phyloP scores from a whole-genome alignment of 2,329 filamentous ascomycete genomes.

The Podosphaera fusca region DNA sequence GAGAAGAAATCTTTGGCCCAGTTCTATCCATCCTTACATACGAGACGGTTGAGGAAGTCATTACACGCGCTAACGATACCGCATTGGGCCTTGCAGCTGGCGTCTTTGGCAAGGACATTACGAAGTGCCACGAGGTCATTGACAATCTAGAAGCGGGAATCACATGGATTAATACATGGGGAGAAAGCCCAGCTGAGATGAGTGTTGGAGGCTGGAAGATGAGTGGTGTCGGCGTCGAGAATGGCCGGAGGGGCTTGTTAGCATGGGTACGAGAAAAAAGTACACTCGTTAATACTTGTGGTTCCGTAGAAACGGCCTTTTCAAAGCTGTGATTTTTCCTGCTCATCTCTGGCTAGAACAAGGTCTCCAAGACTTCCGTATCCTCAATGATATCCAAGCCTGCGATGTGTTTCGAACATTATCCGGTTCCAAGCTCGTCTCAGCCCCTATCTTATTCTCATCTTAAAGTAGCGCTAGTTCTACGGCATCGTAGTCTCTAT shows the following conservation, averaged over 20 bases:
- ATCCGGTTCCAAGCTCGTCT: no score
- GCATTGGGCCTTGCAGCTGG: slow-evolving; percentile 61
- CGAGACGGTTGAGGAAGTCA: slow-evolving; percentile 41
- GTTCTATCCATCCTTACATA: slow-evolving; percentile 68
- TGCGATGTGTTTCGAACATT: no score
- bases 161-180: slow-evolving; percentile 86
- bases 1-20: slow-evolving; percentile 74
- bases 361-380: no score
- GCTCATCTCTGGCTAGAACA: neutral
- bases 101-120: slow-evolving; percentile 57
- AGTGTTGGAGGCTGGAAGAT: slow-evolving; percentile 80
- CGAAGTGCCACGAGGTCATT: slow-evolving; percentile 48
- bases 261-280: slow-evolving; percentile 76
- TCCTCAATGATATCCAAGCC: no score
- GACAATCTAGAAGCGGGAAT: slow-evolving; percentile 58
- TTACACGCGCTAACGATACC: slow-evolving; percentile 54
- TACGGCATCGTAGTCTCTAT: no score
- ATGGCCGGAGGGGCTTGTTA: slow-evolving; percentile 55
- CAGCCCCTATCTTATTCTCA: no score
- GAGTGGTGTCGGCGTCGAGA: slow-evolving; percentile 73
- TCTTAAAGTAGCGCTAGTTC: no score
- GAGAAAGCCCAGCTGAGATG: slow-evolving; percentile 83
- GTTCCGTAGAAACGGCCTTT: slow-evolving; percentile 48
- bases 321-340: slow-evolving; percentile 24
- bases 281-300: slow-evolving; percentile 58